Evolutionary conservation across 108 stramenopile genomes (phyloP).

Genomic region (Chaetoceros muelleri): DNA sequence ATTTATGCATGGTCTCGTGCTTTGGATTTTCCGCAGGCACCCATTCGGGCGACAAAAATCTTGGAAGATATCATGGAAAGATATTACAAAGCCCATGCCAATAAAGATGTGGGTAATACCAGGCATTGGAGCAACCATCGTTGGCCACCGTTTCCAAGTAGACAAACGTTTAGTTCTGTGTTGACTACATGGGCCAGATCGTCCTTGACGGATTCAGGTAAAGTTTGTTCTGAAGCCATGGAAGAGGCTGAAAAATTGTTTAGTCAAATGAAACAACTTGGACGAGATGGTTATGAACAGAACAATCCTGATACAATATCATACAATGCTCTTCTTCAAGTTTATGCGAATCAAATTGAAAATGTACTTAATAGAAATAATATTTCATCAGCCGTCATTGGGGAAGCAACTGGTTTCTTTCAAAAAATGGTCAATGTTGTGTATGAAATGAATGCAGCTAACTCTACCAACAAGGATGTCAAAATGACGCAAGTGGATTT

Average conservation of each 20-base stretch:
- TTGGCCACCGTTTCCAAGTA: not conserved
- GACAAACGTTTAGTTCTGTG: not conserved
- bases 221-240: not conserved
- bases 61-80: not conserved
- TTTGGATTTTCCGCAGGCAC: not conserved
- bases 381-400: too few species aligned
- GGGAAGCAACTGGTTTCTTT: too few species aligned
- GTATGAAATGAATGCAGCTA: too few species aligned
- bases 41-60: not conserved
- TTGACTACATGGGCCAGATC: not conserved
- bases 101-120: too few species aligned
- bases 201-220: not conserved
- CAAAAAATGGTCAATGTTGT: too few species aligned
- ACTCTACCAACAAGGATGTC: too few species aligned
- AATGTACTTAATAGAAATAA: too few species aligned
- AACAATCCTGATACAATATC: not conserved
- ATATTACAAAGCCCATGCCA: not conserved
- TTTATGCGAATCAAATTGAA: too few species aligned
- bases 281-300: not conserved
- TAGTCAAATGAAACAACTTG: not conserved
- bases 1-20: slow-evolving; percentile 14
- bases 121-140: too few species aligned
- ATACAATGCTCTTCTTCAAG: not conserved
- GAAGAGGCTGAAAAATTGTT: not conserved
- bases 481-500: too few species aligned